Conservation (phyloP, 768 basidiomycete species). For the Bullera alba region DNA sequence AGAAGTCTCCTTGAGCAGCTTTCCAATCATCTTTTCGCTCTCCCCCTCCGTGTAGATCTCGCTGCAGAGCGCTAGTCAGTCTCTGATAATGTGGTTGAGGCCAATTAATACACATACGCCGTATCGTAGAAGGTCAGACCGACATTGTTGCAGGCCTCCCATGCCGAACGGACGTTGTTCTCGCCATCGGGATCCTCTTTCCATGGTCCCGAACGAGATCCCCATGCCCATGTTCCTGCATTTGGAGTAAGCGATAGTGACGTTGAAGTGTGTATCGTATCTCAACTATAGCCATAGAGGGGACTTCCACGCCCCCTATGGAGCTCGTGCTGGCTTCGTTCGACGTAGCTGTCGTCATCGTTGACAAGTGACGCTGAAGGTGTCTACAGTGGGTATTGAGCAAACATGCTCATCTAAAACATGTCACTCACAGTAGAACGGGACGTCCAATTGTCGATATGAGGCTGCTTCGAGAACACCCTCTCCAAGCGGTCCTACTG, state of each 20-base stretch:
- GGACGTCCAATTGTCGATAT: too few relatives aligned
- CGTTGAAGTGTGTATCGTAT: not conserved
- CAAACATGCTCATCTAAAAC: too few relatives aligned
- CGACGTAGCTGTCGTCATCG: too few relatives aligned
- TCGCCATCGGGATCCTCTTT: too few relatives aligned
- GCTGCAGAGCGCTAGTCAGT: constrained; percentile 4
- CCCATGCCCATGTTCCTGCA: constrained; percentile 39
- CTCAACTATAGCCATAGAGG: constrained; percentile 37
- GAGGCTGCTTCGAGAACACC: too few relatives aligned
- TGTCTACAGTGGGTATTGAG: too few relatives aligned
- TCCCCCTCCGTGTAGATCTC: constrained; percentile 41
- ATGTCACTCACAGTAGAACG: too few relatives aligned
- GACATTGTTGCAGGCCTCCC: constrained; percentile 26
- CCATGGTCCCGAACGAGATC: constrained; percentile 28
- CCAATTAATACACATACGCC: constrained; percentile 18
- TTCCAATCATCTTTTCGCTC: constrained; percentile 39
- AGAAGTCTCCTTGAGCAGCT: constrained; percentile 33
- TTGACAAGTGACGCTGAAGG: too few relatives aligned
- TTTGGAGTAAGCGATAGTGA: not conserved
- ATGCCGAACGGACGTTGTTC: constrained; percentile 36
- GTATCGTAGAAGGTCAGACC: constrained; percentile 44
- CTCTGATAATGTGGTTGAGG: not conserved
- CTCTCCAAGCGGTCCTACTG: too few relatives aligned
- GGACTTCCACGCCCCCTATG: constrained; percentile 30
- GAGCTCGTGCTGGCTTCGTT: not conserved